Evolutionary conservation across 176 grass and related monocot genomes (phyloP).

Genomic region (Carex myosuroides): DNA sequence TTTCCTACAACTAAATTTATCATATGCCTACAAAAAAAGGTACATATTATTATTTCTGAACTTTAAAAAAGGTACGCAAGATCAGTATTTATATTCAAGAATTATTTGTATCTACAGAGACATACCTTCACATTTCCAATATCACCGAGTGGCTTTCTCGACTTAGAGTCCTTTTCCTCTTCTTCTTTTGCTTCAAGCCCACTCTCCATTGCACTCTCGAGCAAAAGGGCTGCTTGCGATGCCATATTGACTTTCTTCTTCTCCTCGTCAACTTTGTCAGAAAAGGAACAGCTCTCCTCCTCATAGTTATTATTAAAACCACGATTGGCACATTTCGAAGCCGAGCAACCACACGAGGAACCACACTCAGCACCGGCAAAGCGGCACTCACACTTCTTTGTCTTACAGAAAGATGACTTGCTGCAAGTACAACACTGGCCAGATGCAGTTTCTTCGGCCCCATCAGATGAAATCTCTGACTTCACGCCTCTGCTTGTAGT

Average conservation of each 20-base stretch:
- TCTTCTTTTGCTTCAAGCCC: slow-evolving; percentile 25
- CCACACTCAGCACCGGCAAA: slow-evolving; percentile 38
- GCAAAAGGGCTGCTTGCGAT: slow-evolving; percentile 41
- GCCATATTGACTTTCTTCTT: slow-evolving; percentile 29
- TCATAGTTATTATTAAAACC: slow-evolving; percentile 14
- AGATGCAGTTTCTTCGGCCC: slow-evolving; percentile 16
- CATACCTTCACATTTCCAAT: slow-evolving; percentile 44
- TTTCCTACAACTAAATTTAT: neutral
- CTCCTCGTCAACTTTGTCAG: slow-evolving; percentile 34
- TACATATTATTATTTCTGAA: neutral
- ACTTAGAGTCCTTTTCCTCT: slow-evolving; percentile 18
- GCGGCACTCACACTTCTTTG: slow-evolving; percentile 73
- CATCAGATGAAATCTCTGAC: slow-evolving; percentile 25
- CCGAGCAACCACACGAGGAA: slow-evolving; percentile 43
- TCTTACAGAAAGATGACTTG: slow-evolving; percentile 57
- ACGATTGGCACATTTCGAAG: slow-evolving; percentile 69
- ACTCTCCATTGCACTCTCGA: slow-evolving; percentile 39
- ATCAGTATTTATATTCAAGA: neutral
- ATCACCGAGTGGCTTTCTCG: slow-evolving; percentile 54
- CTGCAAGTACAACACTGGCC: slow-evolving; percentile 56
- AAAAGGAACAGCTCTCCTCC: slow-evolving; percentile 7
- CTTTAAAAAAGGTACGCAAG: neutral
- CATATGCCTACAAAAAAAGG: neutral
- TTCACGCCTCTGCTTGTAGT: slow-evolving; percentile 13
- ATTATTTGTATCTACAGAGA: neutral